Evolutionary conservation across 176 grass and related monocot species (phyloP), one percentile per base, ranked within the genome.

Genomic region (Musa troglodytarum): DNA sequence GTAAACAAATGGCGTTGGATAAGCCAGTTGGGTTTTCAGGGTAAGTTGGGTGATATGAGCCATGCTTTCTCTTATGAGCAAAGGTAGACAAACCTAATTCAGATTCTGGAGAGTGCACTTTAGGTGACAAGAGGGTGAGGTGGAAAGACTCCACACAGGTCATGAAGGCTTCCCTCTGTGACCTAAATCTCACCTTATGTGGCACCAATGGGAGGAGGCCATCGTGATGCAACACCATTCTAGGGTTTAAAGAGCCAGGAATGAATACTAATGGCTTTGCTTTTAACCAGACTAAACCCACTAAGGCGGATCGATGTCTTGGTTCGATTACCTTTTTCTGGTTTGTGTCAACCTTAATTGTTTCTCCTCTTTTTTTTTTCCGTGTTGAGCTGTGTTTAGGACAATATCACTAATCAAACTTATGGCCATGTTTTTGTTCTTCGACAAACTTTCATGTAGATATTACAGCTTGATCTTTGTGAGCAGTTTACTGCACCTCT

Each of bases 251-350:
- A 8, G 15, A 20, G 19, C 9, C n/a, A 20, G n/a, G 19, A 61
- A 19, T 19, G 15, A 8, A 17, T 9, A 8, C 58, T n/a, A 62
- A 62, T 62, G 58, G 64, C 34, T 28, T 43, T 68, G 65, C 65
- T 68, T 68, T 68, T 34, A 68, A 68, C 26, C 65, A 68, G 65
- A 68, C 65, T 29, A 50, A 69, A 69, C 43, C 67, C 67, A 69
- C 67, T 50, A n/a, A 14, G 23, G 21, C 0, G 3, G 12, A 25
- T 28, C 4, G 4, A 3, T 65, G 63, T 65, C 9, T 50, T 19
- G 29, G 21, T 23, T 64, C 58, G 16, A 19, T 8, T 23, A 34
- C 1, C 25, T 43, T 43, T 43, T 4, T 43, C 34, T 5, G 34
- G 34, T 43, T 5, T 43, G 15, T 34, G 29, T 68, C 26, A 11